Evolutionary conservation across 306 rosid species (phyloP), one percentile per base, ranked within the genome.

Genomic region (Aeschynomene evenia): DNA sequence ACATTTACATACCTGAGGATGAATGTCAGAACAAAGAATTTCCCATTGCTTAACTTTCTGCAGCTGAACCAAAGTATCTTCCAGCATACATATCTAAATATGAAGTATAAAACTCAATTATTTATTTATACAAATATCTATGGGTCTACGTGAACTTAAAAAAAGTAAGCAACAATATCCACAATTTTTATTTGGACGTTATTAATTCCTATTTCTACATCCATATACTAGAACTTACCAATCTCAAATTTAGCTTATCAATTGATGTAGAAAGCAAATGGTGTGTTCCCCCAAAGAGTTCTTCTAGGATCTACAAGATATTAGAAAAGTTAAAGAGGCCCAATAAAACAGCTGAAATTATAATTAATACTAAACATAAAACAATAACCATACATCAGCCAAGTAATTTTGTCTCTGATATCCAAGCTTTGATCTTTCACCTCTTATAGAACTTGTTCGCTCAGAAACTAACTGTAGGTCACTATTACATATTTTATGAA

Each of bases 1-100:
- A 65, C 81, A 84, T 50, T 57, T 63, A 65, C 81, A 84, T 50
- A 94, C 98, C 98, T 90, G 89, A 72, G 89, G 83, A 60, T 76
- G 86, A 76, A 91, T 77, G 64, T 81, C 89, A 57, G 91, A 82
- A 81, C 85, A 77, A 40, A 94, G 74, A 34, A 71, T 71, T 77
- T 85, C 90, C 39, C 68, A 77, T 77, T 85, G 85, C 79, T 78
- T 87, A 80, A 79, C 72, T 73, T 85, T 85, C 85, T 71, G 71
- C 49, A 73, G 83, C 72, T 63, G 82, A 74, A 57, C 81, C 86
- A 85, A 78, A 63, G 76, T 53, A 80, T 88, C 97, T 77, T 87
- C 96, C 70, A 95, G 76, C 73, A 20, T 74, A 61, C 78, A 79
- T 66, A 95, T 84, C 99, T 95, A 65, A 40, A 79, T 33, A 76